Percentiles rank a stretch among this genome's conserved stretches.
Conservation (phyloP, 2,329 filamentous ascomycete species). For the Fusarium virguliforme region DNA sequence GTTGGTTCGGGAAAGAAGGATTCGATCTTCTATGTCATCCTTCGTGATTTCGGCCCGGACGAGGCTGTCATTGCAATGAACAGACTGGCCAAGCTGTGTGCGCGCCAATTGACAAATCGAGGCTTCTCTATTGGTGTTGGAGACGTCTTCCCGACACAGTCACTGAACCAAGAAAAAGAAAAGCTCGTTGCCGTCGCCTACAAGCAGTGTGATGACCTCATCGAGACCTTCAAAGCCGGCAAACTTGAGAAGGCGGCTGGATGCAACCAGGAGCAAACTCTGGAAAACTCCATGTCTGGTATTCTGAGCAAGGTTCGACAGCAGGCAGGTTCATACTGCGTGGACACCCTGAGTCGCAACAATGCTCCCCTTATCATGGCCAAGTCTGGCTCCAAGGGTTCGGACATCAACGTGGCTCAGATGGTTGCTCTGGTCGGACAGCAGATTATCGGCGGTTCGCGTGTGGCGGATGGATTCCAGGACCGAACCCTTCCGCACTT, state of each 20-base stretch:
- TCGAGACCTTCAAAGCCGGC: constrained; percentile 83
- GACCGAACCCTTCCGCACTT: constrained; percentile 96
- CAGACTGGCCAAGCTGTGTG: constrained; percentile 89
- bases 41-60: constrained; percentile 93
- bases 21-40: constrained; percentile 96
- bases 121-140: constrained; percentile 97
- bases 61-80: constrained; percentile 95
- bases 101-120: constrained; percentile 88
- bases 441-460: constrained; percentile 94
- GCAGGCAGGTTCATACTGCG: constrained; percentile 91
- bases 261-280: constrained; percentile 90
- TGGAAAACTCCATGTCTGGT: constrained; percentile 92
- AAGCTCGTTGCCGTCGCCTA: constrained; percentile 85
- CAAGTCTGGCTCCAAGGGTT: constrained; percentile 96
- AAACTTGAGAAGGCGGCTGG: constrained; percentile 89
- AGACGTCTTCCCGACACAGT: constrained; percentile 88
- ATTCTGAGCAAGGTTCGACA: constrained; percentile 94
- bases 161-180: constrained; percentile 81
- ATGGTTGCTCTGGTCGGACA: constrained; percentile 99
- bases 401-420: constrained; percentile 97
- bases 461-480: constrained; percentile 96
- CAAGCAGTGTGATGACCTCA: constrained; percentile 84
- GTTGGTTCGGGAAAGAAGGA: constrained; percentile 99
- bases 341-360: constrained; percentile 88
- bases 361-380: constrained; percentile 98